Percentiles rank a stretch among this genome's conserved stretches.
phyloP scores from a whole-genome alignment of 345 rosid species.

The Erucastrum elatum region DNA sequence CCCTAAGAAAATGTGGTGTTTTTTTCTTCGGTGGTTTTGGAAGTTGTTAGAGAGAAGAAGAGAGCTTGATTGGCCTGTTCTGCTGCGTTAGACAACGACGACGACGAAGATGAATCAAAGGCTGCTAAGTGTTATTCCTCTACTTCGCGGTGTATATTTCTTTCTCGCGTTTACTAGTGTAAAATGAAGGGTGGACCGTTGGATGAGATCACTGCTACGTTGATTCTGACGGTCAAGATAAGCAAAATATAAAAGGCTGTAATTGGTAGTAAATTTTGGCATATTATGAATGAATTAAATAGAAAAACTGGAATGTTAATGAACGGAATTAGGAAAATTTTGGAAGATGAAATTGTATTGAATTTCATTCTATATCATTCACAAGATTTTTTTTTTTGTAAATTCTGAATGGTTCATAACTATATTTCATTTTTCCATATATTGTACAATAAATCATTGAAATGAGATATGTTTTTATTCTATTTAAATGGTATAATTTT shows the following conservation, averaged over 20 bases:
- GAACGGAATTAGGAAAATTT: not conserved
- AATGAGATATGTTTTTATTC: not conserved
- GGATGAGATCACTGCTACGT: conserved; percentile 10
- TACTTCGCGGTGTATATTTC: conserved; percentile 24
- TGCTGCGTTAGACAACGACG: conserved; percentile 26
- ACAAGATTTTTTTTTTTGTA: too few species aligned
- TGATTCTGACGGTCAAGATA: conserved; percentile 23
- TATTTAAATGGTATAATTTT: not conserved
- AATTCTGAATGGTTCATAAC: not conserved
- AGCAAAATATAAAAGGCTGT: not conserved
- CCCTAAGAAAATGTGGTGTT: not conserved
- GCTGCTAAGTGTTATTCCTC: conserved; percentile 17
- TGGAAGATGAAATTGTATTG: too few species aligned
- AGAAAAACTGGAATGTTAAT: not conserved
- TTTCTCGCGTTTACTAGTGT: not conserved
- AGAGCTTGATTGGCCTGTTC: conserved; percentile 20
- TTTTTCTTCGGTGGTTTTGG: conserved; percentile 20
- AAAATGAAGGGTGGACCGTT: conserved; percentile 20
- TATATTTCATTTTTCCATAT: not conserved
- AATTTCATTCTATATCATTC: too few species aligned
- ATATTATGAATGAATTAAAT: not conserved
- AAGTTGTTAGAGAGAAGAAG: not conserved
- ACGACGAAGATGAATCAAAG: conserved; percentile 22
- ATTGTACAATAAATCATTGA: too few species aligned
- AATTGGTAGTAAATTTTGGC: not conserved